Conservation (phyloP, 257 asterid species). For the Solanum piurae region DNA sequence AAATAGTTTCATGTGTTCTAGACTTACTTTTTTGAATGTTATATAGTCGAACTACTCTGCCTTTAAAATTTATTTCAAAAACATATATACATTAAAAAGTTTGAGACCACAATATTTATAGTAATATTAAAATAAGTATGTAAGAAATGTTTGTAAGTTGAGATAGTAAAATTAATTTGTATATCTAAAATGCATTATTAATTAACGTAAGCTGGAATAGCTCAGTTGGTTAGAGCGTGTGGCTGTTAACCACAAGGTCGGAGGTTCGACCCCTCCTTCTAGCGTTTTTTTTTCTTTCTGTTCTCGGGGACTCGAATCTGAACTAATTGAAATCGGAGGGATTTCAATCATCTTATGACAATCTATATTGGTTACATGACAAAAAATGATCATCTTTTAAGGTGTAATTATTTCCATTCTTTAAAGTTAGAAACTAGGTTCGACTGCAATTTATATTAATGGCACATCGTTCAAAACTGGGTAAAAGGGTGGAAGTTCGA, state of each 20-base stretch:
- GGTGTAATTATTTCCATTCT: background rate
- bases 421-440: no score
- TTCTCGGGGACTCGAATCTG: background rate
- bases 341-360: background rate
- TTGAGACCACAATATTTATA: background rate
- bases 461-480: no score
- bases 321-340: background rate
- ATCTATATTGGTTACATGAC: background rate
- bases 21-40: background rate
- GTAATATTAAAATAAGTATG: background rate
- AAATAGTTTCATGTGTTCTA: background rate
- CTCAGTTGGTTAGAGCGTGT: slow-evolving; percentile 99
- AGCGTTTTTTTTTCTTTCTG: slow-evolving; percentile 6
- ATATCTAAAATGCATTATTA: no score
- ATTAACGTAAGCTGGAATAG: slow-evolving; percentile 64
- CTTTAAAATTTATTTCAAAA: background rate
- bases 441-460: no score
- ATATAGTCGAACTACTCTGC: background rate
- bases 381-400: background rate
- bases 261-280: slow-evolving; percentile 85
- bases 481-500: no score
- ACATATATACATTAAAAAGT: background rate
- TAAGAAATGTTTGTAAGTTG: background rate
- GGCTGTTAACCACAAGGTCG: slow-evolving; percentile 99
- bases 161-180: no score